Percentiles rank a stretch among this genome's conserved stretches.
phyloP scores from a whole-genome alignment of 2,329 filamentous ascomycete species.

The Exutisphaerella laricina region DNA sequence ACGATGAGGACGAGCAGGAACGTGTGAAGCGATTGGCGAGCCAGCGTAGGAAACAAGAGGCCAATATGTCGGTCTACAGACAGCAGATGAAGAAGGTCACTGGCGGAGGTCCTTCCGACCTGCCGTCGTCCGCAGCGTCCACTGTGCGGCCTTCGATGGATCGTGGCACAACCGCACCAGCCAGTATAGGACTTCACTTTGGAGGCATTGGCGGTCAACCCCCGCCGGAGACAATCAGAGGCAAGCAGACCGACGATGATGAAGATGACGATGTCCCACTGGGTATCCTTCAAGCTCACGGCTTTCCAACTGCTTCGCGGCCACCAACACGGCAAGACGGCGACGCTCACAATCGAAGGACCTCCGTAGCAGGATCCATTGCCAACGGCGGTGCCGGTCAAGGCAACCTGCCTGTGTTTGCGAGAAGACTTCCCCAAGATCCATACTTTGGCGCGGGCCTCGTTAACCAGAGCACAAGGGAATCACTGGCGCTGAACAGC shows the following conservation, averaged over 20 bases:
- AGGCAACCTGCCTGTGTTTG: conserved; percentile 69
- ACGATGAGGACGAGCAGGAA: conserved; percentile 71
- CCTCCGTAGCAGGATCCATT: conserved; percentile 49
- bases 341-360: conserved; percentile 51
- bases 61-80: conserved; percentile 80
- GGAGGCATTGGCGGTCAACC: conserved; percentile 30
- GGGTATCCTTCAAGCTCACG: conserved; percentile 80
- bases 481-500: conserved; percentile 62
- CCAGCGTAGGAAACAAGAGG: conserved; percentile 81
- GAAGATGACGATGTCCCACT: conserved; percentile 78
- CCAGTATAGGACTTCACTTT: conserved; percentile 22
- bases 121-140: conserved; percentile 33
- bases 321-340: conserved; percentile 59
- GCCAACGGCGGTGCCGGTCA: conserved; percentile 38
- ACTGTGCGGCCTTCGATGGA: conserved; percentile 52
- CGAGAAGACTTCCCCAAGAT: conserved; percentile 73
- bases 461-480: conserved; percentile 64
- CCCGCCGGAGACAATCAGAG: conserved; percentile 22
- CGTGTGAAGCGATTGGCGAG: conserved; percentile 66
- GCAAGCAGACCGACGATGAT: conserved; percentile 55
- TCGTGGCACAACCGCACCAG: conserved; percentile 41
- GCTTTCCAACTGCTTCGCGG: conserved; percentile 73
- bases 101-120: conserved; percentile 57
- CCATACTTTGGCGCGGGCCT: conserved; percentile 77
- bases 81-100: conserved; percentile 98